These are phyloP conservation scores for Ganoderma leucocontextum DNA, from an alignment of 1,284 basidiomycete genomes.

Conservation along the genomic window DNA sequence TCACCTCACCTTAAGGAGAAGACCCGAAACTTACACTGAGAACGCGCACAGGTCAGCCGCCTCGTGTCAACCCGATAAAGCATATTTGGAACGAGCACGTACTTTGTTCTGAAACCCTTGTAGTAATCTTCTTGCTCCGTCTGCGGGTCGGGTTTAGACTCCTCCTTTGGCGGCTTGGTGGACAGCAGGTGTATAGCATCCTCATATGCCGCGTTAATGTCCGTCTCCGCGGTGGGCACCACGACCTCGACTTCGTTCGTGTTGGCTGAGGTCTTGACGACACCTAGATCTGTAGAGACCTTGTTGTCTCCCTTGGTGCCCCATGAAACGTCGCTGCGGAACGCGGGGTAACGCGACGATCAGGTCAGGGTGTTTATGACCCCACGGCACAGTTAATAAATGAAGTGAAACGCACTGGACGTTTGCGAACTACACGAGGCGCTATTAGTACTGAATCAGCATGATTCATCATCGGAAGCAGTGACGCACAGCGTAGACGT, in stretches of 20 bases:
- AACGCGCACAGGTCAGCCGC: conserved; percentile 22
- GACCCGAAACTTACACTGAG: conserved; percentile 34
- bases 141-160: conserved; percentile 66
- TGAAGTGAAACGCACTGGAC: conserved; percentile 65
- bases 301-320: conserved; percentile 94
- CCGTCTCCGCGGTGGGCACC: conserved; percentile 84
- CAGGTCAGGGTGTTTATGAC: conserved; percentile 14
- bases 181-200: conserved; percentile 83
- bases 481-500: conserved; percentile 81
- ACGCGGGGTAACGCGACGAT: conserved; percentile 20
- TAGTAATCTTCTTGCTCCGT: conserved; percentile 92
- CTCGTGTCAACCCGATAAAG: conserved; percentile 20
- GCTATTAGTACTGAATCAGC: conserved; percentile 23
- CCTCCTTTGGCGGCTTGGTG: conserved; percentile 77
- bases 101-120: conserved; percentile 88
- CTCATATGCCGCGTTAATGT: conserved; percentile 88
- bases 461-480: conserved; percentile 13
- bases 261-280: conserved; percentile 66
- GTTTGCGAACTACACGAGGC: conserved; percentile 73
- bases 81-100: conserved; percentile 24
- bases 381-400: conserved; percentile 7
- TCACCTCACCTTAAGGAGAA: conserved; percentile 18
- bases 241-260: conserved; percentile 84
- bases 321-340: conserved; percentile 78
- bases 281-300: conserved; percentile 83